Conservation (phyloP, 2,329 filamentous ascomycete genomes). For the Thelonectria discophora region DNA sequence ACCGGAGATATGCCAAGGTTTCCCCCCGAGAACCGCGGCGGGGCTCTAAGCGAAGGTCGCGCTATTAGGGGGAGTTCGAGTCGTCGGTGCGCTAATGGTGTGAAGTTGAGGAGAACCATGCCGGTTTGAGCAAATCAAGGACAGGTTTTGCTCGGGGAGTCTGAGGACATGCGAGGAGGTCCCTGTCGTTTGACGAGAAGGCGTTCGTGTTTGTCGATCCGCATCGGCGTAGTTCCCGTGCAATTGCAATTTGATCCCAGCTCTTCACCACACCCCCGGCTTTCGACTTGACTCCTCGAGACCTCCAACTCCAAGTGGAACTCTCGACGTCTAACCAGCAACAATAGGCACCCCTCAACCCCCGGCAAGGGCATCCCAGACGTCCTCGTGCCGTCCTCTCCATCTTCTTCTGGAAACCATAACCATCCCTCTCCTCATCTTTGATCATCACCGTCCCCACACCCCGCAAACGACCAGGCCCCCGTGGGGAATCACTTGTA, state of each 20-base stretch:
- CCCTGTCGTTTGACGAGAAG: not conserved
- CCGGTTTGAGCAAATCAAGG: not conserved
- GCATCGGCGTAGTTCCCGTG: not conserved
- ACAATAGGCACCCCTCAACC: constrained; percentile 8
- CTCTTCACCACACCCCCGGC: not conserved
- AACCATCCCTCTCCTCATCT: constrained; percentile 11
- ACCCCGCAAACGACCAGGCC: constrained; percentile 14
- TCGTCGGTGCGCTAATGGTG: not conserved
- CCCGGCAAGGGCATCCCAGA: not conserved
- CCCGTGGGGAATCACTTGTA: constrained; percentile 20
- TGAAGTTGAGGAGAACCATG: not conserved
- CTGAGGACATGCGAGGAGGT: not conserved
- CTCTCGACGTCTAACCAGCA: not conserved
- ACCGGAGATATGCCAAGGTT: constrained; percentile 22
- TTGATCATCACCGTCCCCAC: not conserved
- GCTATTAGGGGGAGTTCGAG: not conserved
- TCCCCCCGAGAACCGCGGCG: constrained; percentile 24
- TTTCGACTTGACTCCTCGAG: not conserved
- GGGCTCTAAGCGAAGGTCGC: not conserved
- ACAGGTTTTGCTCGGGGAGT: not conserved
- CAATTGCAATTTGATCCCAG: not conserved
- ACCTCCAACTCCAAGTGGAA: not conserved
- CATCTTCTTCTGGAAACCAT: constrained; percentile 15
- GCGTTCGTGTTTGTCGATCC: not conserved
- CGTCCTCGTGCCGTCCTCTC: not conserved